These are phyloP conservation scores for Fusarium longipes DNA, from an alignment of 2,329 filamentous ascomycete species.

Conservation along the genomic window DNA sequence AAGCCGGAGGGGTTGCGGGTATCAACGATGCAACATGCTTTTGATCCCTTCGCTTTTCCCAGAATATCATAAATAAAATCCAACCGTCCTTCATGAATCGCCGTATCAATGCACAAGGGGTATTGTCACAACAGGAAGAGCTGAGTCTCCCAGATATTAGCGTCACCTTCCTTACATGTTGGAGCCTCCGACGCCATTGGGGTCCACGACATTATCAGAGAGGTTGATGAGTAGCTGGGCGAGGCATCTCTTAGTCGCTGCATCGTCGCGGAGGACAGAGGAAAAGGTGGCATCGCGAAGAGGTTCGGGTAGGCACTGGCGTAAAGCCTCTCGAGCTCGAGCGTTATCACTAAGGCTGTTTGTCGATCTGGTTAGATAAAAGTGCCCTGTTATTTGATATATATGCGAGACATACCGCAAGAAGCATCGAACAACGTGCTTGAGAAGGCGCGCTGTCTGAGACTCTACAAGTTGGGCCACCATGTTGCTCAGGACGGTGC, in stretches of 20 bases:
- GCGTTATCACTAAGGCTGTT: constrained; percentile 92
- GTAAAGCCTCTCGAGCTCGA: constrained; percentile 90
- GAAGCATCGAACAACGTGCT: constrained; percentile 98
- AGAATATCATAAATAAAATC: constrained; percentile 47
- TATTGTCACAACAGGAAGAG: constrained; percentile 45
- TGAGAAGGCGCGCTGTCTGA: constrained; percentile 93
- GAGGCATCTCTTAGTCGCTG: constrained; percentile 95
- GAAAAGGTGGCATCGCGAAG: constrained; percentile 98
- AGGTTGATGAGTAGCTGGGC: constrained; percentile 97
- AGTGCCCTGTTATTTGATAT: not conserved
- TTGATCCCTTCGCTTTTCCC: constrained; percentile 48
- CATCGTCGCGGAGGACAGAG: constrained; percentile 94
- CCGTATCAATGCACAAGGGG: constrained; percentile 46
- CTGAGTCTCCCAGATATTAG: constrained; percentile 21
- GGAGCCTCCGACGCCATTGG: constrained; percentile 50
- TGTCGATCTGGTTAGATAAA: constrained; percentile 20
- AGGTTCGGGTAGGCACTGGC: constrained; percentile 97
- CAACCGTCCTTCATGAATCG: constrained; percentile 44
- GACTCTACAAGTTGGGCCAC: constrained; percentile 97
- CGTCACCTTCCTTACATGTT: constrained; percentile 48
- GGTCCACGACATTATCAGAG: constrained; percentile 82
- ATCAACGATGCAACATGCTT: constrained; percentile 51
- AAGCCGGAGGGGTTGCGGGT: constrained; percentile 46
- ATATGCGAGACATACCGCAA: constrained; percentile 77
- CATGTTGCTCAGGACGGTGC: constrained; percentile 98